These are phyloP conservation scores for Naganishia sp. DNA, from an alignment of 1,284 basidiomycete species.

Conservation along the genomic window DNA sequence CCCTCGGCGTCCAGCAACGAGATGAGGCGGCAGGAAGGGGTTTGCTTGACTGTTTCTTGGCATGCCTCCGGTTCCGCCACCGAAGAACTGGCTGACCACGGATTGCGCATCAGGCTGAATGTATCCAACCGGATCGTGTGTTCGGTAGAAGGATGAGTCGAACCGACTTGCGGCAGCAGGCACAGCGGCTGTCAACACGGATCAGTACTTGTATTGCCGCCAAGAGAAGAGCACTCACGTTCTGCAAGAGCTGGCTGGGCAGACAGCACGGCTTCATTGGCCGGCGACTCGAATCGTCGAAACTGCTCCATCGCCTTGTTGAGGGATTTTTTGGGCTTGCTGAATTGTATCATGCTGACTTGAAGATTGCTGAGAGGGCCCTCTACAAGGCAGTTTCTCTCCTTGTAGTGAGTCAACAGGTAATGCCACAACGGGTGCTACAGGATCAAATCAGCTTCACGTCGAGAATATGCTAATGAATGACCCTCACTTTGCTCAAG, in stretches of 20 bases:
- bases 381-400: constrained; percentile 90
- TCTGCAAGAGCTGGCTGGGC: constrained; percentile 33
- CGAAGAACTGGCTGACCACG: constrained; percentile 83
- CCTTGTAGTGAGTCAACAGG: constrained; percentile 97
- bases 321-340: constrained; percentile 83
- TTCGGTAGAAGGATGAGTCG: constrained; percentile 90
- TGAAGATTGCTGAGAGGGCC: constrained; percentile 95
- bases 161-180: constrained; percentile 82
- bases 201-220: constrained; percentile 3
- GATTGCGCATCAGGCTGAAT: constrained; percentile 95
- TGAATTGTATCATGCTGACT: constrained; percentile 98
- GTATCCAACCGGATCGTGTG: constrained; percentile 89
- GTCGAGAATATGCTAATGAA: not conserved
- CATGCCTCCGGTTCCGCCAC: constrained; percentile 79
- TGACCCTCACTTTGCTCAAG: constrained; percentile 80
- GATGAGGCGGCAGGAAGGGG: constrained; percentile 66
- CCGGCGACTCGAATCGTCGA: constrained; percentile 73
- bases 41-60: constrained; percentile 57
- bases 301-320: constrained; percentile 86
- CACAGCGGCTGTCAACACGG: constrained; percentile 31
- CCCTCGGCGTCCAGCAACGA: constrained; percentile 68
- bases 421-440: constrained; percentile 99
- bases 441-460: constrained; percentile 20
- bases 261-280: constrained; percentile 60
- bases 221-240: constrained; percentile 41